A percentile compares a stretch with the other conserved stretches of the same genome.
These are phyloP conservation scores for Cardiospermum halicacabum DNA, from an alignment of 345 rosid species.

Conservation along the genomic window DNA sequence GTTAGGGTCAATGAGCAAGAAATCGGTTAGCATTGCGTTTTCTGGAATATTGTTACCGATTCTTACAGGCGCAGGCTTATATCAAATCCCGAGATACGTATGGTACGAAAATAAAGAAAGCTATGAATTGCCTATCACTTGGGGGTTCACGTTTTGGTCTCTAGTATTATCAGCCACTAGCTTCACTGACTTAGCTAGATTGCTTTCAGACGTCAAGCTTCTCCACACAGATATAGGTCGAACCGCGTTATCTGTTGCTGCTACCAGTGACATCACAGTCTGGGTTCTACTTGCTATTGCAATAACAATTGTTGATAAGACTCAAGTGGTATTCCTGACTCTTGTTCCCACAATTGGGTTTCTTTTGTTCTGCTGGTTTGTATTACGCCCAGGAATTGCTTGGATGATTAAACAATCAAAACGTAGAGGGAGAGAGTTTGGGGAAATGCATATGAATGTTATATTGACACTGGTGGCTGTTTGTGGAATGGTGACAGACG, in stretches of 20 bases:
- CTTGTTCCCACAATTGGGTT: constrained; percentile 7
- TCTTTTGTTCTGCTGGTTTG: constrained; percentile 16
- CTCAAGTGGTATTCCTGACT: neutral
- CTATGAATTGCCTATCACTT: neutral
- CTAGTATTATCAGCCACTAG: constrained; percentile 22
- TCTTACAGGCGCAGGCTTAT: neutral
- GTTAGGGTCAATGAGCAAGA: constrained; percentile 7
- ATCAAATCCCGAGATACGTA: neutral
- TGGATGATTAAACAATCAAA: constrained; percentile 9
- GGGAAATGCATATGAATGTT: neutral
- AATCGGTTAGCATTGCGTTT: constrained; percentile 14
- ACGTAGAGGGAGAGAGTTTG: neutral
- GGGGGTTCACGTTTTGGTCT: constrained; percentile 17
- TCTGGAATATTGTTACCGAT: constrained; percentile 16
- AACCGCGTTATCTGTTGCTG: constrained; percentile 17
- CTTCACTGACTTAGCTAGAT: constrained; percentile 27
- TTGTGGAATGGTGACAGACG: constrained; percentile 19
- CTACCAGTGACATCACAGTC: constrained; percentile 13
- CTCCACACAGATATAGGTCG: constrained; percentile 27
- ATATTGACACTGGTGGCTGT: constrained; percentile 9
- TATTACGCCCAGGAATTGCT: constrained; percentile 15
- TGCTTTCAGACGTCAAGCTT: constrained; percentile 29
- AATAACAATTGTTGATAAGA: neutral
- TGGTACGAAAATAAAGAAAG: neutral
- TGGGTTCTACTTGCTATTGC: constrained; percentile 21